Conservation (phyloP, 352 stramenopile genomes). For the Pythium aristosporum region DNA sequence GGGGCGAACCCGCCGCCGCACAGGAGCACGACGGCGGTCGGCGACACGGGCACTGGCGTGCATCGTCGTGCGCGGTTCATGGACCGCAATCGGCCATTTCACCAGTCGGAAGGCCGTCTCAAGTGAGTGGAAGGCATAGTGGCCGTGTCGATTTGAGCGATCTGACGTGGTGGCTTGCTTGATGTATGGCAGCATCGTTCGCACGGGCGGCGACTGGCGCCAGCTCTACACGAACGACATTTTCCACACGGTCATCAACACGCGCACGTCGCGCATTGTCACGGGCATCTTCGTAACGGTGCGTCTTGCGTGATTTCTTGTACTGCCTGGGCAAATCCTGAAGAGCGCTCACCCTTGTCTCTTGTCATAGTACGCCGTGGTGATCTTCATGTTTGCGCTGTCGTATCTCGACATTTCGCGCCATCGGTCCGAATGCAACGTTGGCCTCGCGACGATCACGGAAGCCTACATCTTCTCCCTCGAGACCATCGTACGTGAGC, state of each 20-base stretch:
- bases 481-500: constrained; percentile 73
- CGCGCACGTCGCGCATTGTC: constrained; percentile 76
- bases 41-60: constrained; percentile 5
- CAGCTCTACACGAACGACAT: constrained; percentile 84
- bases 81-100: constrained; percentile 60
- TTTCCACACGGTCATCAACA: constrained; percentile 89
- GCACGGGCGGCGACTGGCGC: constrained; percentile 75
- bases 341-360: background rate
- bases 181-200: constrained; percentile 40
- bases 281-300: constrained; percentile 76
- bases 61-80: constrained; percentile 45
- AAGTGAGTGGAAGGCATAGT: constrained; percentile 39
- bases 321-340: background rate
- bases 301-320: constrained; percentile 14
- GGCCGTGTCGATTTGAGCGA: too few species aligned
- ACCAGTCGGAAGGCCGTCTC: constrained; percentile 68
- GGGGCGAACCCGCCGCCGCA: constrained; percentile 33
- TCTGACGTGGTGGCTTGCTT: background rate
- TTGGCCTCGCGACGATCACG: constrained; percentile 72
- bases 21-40: constrained; percentile 6
- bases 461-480: constrained; percentile 88
- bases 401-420: constrained; percentile 71
- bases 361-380: constrained; percentile 60
- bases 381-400: constrained; percentile 82
- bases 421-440: constrained; percentile 61